These are phyloP conservation scores for Ascochyta lentis DNA, from an alignment of 2,329 filamentous ascomycete species.

Conservation along the genomic window DNA sequence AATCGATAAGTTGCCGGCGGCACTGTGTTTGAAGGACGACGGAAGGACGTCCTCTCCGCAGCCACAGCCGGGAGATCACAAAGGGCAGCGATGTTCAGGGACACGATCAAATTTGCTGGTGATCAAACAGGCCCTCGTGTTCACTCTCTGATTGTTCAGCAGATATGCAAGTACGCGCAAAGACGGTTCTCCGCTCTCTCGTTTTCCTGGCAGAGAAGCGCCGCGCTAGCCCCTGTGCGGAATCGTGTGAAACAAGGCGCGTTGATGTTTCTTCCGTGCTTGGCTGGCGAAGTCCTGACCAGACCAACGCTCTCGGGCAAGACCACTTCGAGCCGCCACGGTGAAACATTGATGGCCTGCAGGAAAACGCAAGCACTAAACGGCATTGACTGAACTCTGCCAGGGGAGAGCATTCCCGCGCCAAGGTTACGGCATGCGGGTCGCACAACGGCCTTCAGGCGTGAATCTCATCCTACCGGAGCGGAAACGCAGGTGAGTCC, in stretches of 20 bases:
- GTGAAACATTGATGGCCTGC: constrained; percentile 14
- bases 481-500: constrained; percentile 24
- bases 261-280: constrained; percentile 17
- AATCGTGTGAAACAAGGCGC: constrained; percentile 19
- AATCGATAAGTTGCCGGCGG: constrained; percentile 15
- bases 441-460: constrained; percentile 32
- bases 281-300: constrained; percentile 14
- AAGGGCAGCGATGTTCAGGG: constrained; percentile 8
- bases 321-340: constrained; percentile 16
- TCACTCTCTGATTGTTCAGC: background rate
- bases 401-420: constrained; percentile 26
- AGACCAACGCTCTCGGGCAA: constrained; percentile 17
- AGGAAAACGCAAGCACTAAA: constrained; percentile 3
- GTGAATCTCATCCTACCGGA: constrained; percentile 29
- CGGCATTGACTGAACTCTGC: constrained; percentile 33
- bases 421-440: constrained; percentile 27
- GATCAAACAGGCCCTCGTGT: background rate
- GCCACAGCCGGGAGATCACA: constrained; percentile 15
- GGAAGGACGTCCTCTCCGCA: constrained; percentile 7
- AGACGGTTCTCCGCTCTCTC: background rate
- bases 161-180: background rate
- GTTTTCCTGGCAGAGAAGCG: constrained; percentile 8
- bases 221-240: constrained; percentile 3
- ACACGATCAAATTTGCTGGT: background rate
- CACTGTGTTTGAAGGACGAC: constrained; percentile 5